Conservation (phyloP, 495 filamentous ascomycete genomes). For the Coniosporium apollinis region DNA sequence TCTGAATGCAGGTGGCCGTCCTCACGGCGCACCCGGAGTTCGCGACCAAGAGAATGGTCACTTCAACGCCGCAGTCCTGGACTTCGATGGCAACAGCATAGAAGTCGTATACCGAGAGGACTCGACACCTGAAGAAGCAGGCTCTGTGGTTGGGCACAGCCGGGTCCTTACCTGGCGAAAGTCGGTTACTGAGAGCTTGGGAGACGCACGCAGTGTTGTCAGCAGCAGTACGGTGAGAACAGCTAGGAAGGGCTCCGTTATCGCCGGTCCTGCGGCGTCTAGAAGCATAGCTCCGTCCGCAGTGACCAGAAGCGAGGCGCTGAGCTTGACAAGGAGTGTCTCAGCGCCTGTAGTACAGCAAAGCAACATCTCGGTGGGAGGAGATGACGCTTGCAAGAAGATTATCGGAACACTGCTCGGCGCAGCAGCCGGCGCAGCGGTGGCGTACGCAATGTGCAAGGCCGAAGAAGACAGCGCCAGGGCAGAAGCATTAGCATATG, state of each 20-base stretch:
- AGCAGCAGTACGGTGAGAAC: constrained; percentile 4
- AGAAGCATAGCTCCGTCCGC: constrained; percentile 5
- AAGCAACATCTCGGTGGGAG: constrained; percentile 18
- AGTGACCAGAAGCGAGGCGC: constrained; percentile 5
- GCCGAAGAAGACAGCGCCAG: constrained; percentile 30
- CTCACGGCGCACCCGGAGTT: constrained; percentile 36
- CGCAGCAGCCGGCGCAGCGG: constrained; percentile 54
- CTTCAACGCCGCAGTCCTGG: constrained; percentile 44
- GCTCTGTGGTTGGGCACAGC: constrained; percentile 12
- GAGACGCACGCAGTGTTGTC: constrained; percentile 14
- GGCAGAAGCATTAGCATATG: constrained; percentile 12
- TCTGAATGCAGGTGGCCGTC: constrained; percentile 38
- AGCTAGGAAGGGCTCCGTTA: neutral
- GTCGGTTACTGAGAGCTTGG: constrained; percentile 8
- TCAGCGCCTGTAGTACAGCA: constrained; percentile 14
- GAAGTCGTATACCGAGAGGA: constrained; percentile 36
- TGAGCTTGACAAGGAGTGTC: constrained; percentile 11
- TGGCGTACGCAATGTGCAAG: constrained; percentile 56
- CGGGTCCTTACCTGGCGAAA: constrained; percentile 20
- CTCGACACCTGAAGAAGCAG: neutral
- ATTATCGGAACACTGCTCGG: constrained; percentile 63
- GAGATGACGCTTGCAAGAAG: constrained; percentile 33
- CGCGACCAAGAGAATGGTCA: constrained; percentile 34
- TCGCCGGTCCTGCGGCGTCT: neutral
- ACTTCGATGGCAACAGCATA: constrained; percentile 44